Conservation (phyloP, 805 yeast species). For the Kodamaea leandrae region DNA sequence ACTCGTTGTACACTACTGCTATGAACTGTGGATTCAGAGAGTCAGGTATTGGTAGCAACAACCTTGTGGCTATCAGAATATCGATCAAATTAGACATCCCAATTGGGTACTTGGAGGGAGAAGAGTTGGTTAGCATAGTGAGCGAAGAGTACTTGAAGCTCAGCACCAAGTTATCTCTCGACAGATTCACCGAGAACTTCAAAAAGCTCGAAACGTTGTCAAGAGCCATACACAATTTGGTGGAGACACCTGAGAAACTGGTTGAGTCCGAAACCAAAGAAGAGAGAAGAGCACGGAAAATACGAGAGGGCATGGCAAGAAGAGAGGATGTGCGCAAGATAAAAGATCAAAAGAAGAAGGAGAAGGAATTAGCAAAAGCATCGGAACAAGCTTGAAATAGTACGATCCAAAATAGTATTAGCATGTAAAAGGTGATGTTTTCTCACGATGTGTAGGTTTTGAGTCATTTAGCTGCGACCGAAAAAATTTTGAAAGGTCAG, state of each 20-base stretch:
- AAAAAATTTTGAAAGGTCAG: conserved; percentile 2
- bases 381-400: too few relatives aligned
- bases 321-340: conserved; percentile 22
- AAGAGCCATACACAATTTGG: conserved; percentile 38
- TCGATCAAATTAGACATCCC: conserved; percentile 77
- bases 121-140: conserved; percentile 45
- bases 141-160: conserved; percentile 48
- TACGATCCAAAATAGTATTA: too few relatives aligned
- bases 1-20: conserved; percentile 62
- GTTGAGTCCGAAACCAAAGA: conserved; percentile 49
- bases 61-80: conserved; percentile 73
- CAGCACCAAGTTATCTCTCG: conserved; percentile 53
- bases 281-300: conserved; percentile 53
- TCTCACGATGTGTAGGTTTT: not conserved
- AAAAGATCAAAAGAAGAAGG: conserved; percentile 32
- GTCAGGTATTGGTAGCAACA: conserved; percentile 78
- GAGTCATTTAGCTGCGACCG: conserved; percentile 1
- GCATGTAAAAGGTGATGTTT: not conserved
- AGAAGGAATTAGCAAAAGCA: too few relatives aligned
- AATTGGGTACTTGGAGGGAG: conserved; percentile 51
- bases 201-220: conserved; percentile 52
- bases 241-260: conserved; percentile 1
- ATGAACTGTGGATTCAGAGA: conserved; percentile 87
- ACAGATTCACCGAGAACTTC: conserved; percentile 65
- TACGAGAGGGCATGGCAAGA: conserved; percentile 47